Evolutionary conservation across 2,329 filamentous ascomycete genomes (phyloP).

Genomic region (Talaromyces albobiverticillius): DNA sequence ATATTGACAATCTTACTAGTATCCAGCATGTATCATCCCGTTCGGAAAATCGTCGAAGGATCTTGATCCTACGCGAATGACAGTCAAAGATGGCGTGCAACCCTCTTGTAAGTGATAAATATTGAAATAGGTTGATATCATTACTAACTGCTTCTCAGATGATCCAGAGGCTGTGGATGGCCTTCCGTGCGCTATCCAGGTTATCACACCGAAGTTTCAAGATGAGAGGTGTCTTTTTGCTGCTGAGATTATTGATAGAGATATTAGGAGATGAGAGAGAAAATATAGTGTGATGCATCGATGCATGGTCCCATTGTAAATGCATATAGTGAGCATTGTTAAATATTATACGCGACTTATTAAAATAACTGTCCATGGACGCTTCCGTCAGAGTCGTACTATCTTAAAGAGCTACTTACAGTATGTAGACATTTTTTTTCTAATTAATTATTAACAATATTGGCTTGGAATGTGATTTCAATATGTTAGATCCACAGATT

Average conservation of each 20-base stretch:
- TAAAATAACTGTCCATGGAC: too few relatives aligned
- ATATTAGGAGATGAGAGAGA: background rate
- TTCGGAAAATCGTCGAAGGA: slow-evolving; percentile 1
- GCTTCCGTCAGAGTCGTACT: too few relatives aligned
- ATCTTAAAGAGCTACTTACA: too few relatives aligned
- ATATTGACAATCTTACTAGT: background rate
- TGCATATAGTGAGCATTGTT: too few relatives aligned
- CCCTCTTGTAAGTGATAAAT: slow-evolving; percentile 7
- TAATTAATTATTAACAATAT: too few relatives aligned
- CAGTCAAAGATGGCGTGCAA: background rate
- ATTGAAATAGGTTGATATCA: background rate
- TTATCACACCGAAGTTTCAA: slow-evolving; percentile 2
- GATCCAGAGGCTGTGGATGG: slow-evolving; percentile 6
- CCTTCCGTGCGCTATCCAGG: slow-evolving; percentile 5
- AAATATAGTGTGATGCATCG: background rate
- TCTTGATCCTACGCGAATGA: background rate
- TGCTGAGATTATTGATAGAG: slow-evolving; percentile 4
- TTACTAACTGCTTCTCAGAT: background rate
- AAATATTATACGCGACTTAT: too few relatives aligned
- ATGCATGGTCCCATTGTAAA: too few relatives aligned
- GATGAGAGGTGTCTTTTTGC: background rate
- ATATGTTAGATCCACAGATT: too few relatives aligned
- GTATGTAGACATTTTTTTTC: too few relatives aligned
- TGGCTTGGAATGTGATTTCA: too few relatives aligned
- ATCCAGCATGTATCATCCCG: slow-evolving; percentile 9